phyloP scores from a whole-genome alignment of 768 basidiomycete genomes.

The Trametes meyenii region DNA sequence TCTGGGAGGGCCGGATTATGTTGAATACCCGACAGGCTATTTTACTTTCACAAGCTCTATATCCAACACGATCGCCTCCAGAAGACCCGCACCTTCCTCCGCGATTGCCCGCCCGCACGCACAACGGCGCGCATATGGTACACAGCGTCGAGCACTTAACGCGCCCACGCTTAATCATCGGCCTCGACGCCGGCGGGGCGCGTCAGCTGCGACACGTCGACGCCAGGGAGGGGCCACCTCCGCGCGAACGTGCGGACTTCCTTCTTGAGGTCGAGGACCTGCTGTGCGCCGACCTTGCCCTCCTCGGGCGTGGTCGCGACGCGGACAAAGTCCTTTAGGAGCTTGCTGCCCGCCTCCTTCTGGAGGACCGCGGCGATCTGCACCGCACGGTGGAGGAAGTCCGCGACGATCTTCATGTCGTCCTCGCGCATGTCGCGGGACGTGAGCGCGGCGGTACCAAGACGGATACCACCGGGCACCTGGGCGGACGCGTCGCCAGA shows the following conservation, averaged over 20 bases:
- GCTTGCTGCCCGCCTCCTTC: conserved; percentile 92
- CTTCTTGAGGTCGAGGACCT: conserved; percentile 71
- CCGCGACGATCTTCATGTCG: conserved; percentile 85
- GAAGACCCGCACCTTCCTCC: background rate
- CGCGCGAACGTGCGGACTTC: conserved; percentile 85
- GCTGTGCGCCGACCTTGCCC: conserved; percentile 68
- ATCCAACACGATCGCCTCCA: conserved; percentile 9
- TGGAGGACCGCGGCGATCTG: conserved; percentile 89
- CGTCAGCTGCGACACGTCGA: conserved; percentile 49
- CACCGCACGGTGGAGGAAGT: conserved; percentile 92
- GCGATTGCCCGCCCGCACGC: too few species aligned
- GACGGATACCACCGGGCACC: conserved; percentile 94
- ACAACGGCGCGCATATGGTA: conserved; percentile 10
- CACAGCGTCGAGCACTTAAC: background rate
- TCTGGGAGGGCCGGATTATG: conserved; percentile 45
- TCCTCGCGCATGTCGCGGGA: conserved; percentile 91
- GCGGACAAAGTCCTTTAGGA: conserved; percentile 94
- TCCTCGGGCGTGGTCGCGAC: conserved; percentile 71
- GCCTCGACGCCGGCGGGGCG: conserved; percentile 68
- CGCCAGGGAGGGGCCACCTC: conserved; percentile 93
- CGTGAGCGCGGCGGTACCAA: conserved; percentile 93
- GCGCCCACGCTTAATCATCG: conserved; percentile 36
- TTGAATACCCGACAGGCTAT: conserved; percentile 51
- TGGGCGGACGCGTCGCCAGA: conserved; percentile 96
- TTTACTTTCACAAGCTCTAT: conserved; percentile 45